Base-by-base conservation (phyloP, 129 eudicot genomes). In the Cynara cardunculus region DNA sequence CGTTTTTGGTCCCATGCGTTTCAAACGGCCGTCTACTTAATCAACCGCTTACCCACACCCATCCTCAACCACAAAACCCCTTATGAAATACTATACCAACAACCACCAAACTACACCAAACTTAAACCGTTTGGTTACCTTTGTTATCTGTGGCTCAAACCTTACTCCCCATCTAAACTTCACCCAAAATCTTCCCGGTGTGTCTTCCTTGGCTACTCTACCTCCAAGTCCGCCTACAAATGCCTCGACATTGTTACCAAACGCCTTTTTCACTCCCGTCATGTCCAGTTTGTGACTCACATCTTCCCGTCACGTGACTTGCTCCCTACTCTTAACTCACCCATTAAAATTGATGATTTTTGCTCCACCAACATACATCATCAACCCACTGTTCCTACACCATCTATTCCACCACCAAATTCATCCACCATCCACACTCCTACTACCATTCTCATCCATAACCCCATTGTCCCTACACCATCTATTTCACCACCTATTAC, bases 1-100 rank as follows among this genome's bases (percentile, higher is more conserved):
- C 8, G 7, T 8, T 77, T 59, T 64, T 76, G 80, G 80, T 62
- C 80, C 21, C 72, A 62, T 34, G 80, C 80, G 4, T 76, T 76
- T 30, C 72, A 31, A 27, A 44, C 72, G 53, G 72, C 35, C 4
- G 59, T 12, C 22, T 77, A 77, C 28, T 35, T 77, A 64, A 77
- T 68, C 72, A 68, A 68, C 13, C 39, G 72, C 1, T 2, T 68
- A 68, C 66, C 79, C 25, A 56, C 79, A 27, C 71, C 79, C 13
- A 9, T 75, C 69, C 16, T 75, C 46, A 31, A 75, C 32, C 2
- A 75, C 14, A 26, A 49, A 49, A 26, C 70, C 5, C 79, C 79
- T 18, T 75, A 26, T 68, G 72, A 68, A 27, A 5, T 2, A 21
- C 19, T 71, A 24, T 21, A 71, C 3, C 53, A 7, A n/a, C 75